Conservation (phyloP, 805 yeast species). For the Teunomyces funiuensis region DNA sequence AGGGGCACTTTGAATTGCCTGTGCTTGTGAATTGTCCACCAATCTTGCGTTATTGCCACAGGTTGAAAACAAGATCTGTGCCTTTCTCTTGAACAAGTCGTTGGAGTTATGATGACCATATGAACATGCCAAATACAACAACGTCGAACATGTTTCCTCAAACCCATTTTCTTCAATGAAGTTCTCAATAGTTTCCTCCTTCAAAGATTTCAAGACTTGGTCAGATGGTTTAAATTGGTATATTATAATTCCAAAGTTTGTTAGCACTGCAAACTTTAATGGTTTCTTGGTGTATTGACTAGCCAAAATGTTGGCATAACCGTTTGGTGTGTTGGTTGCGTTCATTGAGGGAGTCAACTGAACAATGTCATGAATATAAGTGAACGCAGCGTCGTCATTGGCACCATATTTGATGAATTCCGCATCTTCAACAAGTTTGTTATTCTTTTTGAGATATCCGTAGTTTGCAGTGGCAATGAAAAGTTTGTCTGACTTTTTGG, state of each 20-base stretch:
- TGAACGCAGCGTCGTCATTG: conserved; percentile 21
- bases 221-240: conserved; percentile 81
- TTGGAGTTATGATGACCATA: conserved; percentile 55
- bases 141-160: conserved; percentile 87
- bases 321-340: conserved; percentile 73
- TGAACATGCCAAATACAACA: conserved; percentile 80
- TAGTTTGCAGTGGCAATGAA: conserved; percentile 83
- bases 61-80: conserved; percentile 50
- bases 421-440: conserved; percentile 76
- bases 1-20: background rate
- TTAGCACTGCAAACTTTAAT: conserved; percentile 76
- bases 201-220: conserved; percentile 66
- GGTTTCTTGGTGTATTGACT: conserved; percentile 73
- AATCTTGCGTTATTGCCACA: conserved; percentile 54
- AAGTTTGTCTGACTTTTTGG: conserved; percentile 46
- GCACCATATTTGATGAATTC: conserved; percentile 51
- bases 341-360: conserved; percentile 69
- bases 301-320: conserved; percentile 83
- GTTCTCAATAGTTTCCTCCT: conserved; percentile 63
- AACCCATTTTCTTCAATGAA: conserved; percentile 80
- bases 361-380: conserved; percentile 66
- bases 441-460: conserved; percentile 74
- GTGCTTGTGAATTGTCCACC: conserved; percentile 18
- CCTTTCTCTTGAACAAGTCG: conserved; percentile 43
- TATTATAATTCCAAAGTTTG: conserved; percentile 73